Evolutionary conservation across 331 rosid species (phyloP).

Genomic region (Stylosanthes scabra): DNA sequence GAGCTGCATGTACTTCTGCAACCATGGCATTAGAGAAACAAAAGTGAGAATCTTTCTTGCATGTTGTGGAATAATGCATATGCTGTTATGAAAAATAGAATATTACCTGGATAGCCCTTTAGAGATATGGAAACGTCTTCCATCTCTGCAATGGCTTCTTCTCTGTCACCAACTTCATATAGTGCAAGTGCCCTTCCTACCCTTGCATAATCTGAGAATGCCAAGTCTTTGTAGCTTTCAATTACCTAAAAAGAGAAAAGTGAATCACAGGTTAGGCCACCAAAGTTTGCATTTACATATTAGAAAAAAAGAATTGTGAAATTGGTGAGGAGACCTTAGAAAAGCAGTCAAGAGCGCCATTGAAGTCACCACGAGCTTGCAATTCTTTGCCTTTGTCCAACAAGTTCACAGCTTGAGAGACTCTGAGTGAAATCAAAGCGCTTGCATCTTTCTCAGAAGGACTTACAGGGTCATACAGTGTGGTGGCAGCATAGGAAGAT

Average conservation of each 20-base stretch:
- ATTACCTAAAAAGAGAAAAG: slow-evolving; percentile 58
- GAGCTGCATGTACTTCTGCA: slow-evolving; percentile 90
- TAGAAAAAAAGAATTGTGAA: background rate
- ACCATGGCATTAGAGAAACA: slow-evolving; percentile 25
- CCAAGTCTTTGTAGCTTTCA: slow-evolving; percentile 81
- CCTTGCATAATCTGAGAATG: slow-evolving; percentile 89
- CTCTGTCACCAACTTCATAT: slow-evolving; percentile 84
- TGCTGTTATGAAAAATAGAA: background rate
- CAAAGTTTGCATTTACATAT: background rate
- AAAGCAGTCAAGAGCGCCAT: slow-evolving; percentile 66
- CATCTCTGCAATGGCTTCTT: slow-evolving; percentile 87
- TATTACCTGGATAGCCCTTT: slow-evolving; percentile 95
- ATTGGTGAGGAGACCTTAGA: slow-evolving; percentile 50
- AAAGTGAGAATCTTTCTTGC: slow-evolving; percentile 19
- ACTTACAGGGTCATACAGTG: slow-evolving; percentile 61
- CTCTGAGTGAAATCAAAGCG: slow-evolving; percentile 52
- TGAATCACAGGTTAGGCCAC: background rate
- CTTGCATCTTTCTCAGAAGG: slow-evolving; percentile 65
- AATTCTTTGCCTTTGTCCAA: slow-evolving; percentile 78
- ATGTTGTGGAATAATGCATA: slow-evolving; percentile 10
- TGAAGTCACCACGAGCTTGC: slow-evolving; percentile 75
- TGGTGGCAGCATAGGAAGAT: slow-evolving; percentile 39
- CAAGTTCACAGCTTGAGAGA: slow-evolving; percentile 64
- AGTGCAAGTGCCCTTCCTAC: slow-evolving; percentile 84
- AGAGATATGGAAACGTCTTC: slow-evolving; percentile 89